Percentiles rank a stretch among this genome's conserved stretches.
Conservation (phyloP, 1,284 basidiomycete genomes). For the Rhodotorula sp. region DNA sequence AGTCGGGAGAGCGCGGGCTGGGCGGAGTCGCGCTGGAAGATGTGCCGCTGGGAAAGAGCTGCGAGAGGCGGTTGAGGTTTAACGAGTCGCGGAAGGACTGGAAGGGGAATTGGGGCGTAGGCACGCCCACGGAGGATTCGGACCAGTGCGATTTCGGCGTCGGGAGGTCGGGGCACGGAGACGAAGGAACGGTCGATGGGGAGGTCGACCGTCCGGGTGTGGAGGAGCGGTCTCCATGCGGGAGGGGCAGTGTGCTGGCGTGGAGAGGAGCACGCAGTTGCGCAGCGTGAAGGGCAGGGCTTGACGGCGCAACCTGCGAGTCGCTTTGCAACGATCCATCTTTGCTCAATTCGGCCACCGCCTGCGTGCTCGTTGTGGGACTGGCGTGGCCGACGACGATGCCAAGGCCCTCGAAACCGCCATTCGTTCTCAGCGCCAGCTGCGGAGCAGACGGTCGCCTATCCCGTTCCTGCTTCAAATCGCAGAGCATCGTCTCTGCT, state of each 20-base stretch:
- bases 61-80: constrained; percentile 19
- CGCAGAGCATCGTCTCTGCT: not conserved
- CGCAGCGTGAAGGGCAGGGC: too few species aligned
- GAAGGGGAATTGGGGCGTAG: constrained; percentile 12
- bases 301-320: too few species aligned
- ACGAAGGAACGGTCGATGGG: not conserved
- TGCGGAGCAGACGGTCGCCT: not conserved
- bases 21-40: not conserved
- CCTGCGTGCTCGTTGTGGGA: constrained; percentile 6
- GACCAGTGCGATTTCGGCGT: constrained; percentile 19
- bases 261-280: not conserved
- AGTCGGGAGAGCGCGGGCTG: not conserved
- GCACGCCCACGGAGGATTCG: constrained; percentile 6
- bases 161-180: not conserved
- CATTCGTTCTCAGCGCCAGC: not conserved
- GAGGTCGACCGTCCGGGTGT: not conserved
- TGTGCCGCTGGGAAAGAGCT: not conserved
- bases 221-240: not conserved
- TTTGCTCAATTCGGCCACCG: not conserved
- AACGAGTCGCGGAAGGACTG: constrained; percentile 31
- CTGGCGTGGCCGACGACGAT: constrained; percentile 14
- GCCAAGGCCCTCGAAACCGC: not conserved
- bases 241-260: not conserved
- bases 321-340: too few species aligned
- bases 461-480: not conserved